A percentile compares a stretch with the other conserved stretches of the same genome.
Evolutionary conservation across 192 early-diverging fungal genomes (phyloP).

Genomic region (Chytriomyces hyalinus): DNA sequence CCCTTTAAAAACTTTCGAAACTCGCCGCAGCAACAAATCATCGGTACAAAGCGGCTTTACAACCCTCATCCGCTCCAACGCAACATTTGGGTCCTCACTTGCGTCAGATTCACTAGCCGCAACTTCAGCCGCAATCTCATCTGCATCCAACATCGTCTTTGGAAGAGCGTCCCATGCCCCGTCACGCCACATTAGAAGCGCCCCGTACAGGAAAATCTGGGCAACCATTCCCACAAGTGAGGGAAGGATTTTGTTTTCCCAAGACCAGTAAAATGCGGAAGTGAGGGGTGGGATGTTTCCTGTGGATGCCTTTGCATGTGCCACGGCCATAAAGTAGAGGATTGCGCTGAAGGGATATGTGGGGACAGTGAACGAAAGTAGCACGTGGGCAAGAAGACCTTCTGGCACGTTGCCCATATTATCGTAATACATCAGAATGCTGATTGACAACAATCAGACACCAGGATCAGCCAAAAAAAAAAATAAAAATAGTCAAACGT

Average conservation of each 20-base stretch:
- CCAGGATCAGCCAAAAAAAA: not conserved
- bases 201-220: not conserved
- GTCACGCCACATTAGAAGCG: slow-evolving; percentile 9
- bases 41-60: slow-evolving; percentile 33
- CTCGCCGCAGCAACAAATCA: slow-evolving; percentile 31
- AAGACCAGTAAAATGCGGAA: slow-evolving; percentile 15
- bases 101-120: not conserved
- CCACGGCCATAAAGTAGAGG: slow-evolving; percentile 28
- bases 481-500: not conserved
- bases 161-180: not conserved
- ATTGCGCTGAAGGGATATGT: slow-evolving; percentile 32
- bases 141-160: slow-evolving; percentile 11
- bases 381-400: not conserved
- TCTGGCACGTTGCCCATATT: slow-evolving; percentile 5
- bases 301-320: not conserved
- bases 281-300: slow-evolving; percentile 20
- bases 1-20: slow-evolving; percentile 34
- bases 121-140: not conserved
- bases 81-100: slow-evolving; percentile 44
- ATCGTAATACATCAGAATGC: slow-evolving; percentile 31
- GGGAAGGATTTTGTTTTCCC: slow-evolving; percentile 21
- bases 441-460: not conserved
- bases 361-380: slow-evolving; percentile 19
- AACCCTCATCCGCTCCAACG: slow-evolving; percentile 35
- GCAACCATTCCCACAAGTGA: slow-evolving; percentile 25